phyloP scores from a whole-genome alignment of 2,329 filamentous ascomycete genomes.

The Paecilomyces sp. region DNA sequence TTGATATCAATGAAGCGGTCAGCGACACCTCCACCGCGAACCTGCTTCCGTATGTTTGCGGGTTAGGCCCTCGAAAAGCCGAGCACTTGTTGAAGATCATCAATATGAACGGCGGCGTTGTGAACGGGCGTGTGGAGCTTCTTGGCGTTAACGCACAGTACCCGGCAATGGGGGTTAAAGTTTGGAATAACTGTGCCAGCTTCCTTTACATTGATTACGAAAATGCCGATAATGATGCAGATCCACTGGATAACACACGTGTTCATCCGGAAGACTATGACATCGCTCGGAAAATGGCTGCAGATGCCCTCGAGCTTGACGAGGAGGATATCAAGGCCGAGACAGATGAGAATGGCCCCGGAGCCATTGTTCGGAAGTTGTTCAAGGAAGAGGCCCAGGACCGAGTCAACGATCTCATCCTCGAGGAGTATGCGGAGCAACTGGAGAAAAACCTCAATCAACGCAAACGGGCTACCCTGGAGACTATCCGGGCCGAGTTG shows the following conservation, averaged over 20 bases:
- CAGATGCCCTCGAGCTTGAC: constrained; percentile 90
- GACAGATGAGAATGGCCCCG: constrained; percentile 79
- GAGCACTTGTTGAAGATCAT: constrained; percentile 80
- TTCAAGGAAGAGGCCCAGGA: constrained; percentile 91
- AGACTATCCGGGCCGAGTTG: constrained; percentile 91
- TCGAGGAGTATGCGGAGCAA: constrained; percentile 96
- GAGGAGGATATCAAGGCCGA: constrained; percentile 97
- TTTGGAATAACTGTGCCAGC: constrained; percentile 96
- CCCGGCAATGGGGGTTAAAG: constrained; percentile 76
- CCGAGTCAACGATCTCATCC: constrained; percentile 88
- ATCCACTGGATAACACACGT: constrained; percentile 93
- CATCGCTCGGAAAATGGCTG: constrained; percentile 95
- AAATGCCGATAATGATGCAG: constrained; percentile 69
- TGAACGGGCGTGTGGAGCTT: constrained; percentile 78
- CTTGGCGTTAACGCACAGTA: constrained; percentile 79
- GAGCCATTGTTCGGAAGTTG: constrained; percentile 89
- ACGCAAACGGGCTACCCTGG: constrained; percentile 87
- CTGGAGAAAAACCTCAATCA: constrained; percentile 89
- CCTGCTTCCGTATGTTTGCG: constrained; percentile 82
- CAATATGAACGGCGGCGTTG: constrained; percentile 79
- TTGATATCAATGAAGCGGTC: constrained; percentile 90
- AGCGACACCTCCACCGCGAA: constrained; percentile 75
- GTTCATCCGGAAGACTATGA: constrained; percentile 99
- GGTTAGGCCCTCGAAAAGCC: constrained; percentile 86
- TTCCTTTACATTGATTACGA: constrained; percentile 90